Evolutionary conservation across 176 grass and related monocot genomes (phyloP).

Genomic region (Aechmea fasciata): DNA sequence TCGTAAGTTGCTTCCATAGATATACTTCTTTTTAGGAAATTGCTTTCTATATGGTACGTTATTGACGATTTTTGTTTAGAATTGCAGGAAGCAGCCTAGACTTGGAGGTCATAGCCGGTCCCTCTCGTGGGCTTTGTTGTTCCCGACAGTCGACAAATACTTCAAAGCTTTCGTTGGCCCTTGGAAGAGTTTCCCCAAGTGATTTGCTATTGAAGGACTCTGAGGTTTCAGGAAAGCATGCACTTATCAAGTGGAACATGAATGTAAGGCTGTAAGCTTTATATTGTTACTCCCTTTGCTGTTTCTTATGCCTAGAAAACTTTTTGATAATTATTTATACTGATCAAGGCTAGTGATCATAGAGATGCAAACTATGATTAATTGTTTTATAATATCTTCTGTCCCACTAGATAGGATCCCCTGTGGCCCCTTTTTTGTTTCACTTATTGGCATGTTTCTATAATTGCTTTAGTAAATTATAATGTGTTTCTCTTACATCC

Average conservation of each 20-base stretch:
- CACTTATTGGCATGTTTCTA: too few relatives aligned
- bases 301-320: conserved; percentile 3
- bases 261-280: conserved; percentile 30
- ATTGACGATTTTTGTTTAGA: conserved; percentile 37
- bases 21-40: conserved; percentile 17
- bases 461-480: too few relatives aligned
- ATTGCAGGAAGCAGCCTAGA: conserved; percentile 52
- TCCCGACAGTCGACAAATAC: conserved; percentile 37
- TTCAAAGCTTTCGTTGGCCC: conserved; percentile 37
- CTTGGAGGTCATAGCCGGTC: conserved; percentile 66
- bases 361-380: too few relatives aligned
- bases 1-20: conserved; percentile 34
- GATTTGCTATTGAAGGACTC: conserved; percentile 63
- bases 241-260: conserved; percentile 58
- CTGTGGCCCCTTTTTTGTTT: too few relatives aligned
- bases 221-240: conserved; percentile 84
- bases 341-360: too few relatives aligned
- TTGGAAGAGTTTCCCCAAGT: conserved; percentile 65
- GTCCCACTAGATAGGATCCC: too few relatives aligned
- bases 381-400: too few relatives aligned
- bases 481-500: conserved; percentile 1
- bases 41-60: conserved; percentile 27
- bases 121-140: conserved; percentile 49
- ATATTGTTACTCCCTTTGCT: conserved; percentile 1
- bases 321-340: not conserved